Evolutionary conservation across 768 basidiomycete species (phyloP).

Genomic region (Neoboletus magnificus): DNA sequence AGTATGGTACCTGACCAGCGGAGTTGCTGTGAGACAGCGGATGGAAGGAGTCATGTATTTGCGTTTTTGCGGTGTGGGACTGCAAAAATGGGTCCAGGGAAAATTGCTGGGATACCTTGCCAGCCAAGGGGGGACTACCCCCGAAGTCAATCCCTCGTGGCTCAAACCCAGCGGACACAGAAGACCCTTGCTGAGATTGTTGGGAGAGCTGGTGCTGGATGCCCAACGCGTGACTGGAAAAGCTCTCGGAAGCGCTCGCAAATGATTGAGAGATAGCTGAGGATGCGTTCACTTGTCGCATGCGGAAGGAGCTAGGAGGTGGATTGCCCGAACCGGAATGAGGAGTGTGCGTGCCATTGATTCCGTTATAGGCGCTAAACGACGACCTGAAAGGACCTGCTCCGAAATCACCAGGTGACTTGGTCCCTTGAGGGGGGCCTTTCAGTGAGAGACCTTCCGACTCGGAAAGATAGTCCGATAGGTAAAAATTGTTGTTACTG

Average conservation of each 20-base stretch:
- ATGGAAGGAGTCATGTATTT: slow-evolving; percentile 35
- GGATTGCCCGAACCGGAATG: slow-evolving; percentile 28
- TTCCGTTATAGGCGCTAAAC: slow-evolving; percentile 33
- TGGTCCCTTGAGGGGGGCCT: slow-evolving; percentile 26
- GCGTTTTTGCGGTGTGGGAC: slow-evolving; percentile 27
- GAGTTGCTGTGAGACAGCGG: slow-evolving; percentile 31
- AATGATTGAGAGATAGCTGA: slow-evolving; percentile 27
- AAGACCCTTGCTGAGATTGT: slow-evolving; percentile 32
- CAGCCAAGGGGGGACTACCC: slow-evolving; percentile 20
- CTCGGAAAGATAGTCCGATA: slow-evolving; percentile 35
- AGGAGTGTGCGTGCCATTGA: slow-evolving; percentile 22
- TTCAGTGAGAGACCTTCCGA: slow-evolving; percentile 33
- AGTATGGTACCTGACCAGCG: slow-evolving; percentile 32
- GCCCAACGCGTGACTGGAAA: slow-evolving; percentile 25
- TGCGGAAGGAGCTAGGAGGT: slow-evolving; percentile 34
- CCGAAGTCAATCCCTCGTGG: slow-evolving; percentile 35
- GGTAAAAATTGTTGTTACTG: slow-evolving; percentile 33
- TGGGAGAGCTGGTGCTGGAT: slow-evolving; percentile 35
- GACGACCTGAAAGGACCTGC: slow-evolving; percentile 36
- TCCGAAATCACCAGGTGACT: slow-evolving; percentile 34
- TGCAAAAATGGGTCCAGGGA: slow-evolving; percentile 33
- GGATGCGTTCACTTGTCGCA: slow-evolving; percentile 35
- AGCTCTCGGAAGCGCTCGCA: slow-evolving; percentile 22
- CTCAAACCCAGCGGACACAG: slow-evolving; percentile 24
- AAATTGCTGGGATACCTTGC: slow-evolving; percentile 32